Evolutionary conservation across 257 asterid genomes (phyloP), one percentile per base, ranked within the genome.

Genomic region (Mentha longifolia): DNA sequence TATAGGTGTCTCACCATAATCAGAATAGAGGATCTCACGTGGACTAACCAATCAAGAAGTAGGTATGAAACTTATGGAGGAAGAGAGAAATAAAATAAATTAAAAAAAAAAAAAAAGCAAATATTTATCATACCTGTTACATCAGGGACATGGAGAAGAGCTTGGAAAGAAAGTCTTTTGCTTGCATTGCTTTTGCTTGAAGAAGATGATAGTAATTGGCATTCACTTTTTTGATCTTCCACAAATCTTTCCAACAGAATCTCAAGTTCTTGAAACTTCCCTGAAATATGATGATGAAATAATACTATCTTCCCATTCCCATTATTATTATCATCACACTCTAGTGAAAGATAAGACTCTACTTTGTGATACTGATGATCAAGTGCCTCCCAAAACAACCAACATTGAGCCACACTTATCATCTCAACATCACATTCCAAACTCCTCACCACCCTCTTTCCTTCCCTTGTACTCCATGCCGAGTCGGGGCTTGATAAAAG

Each of bases 361-460:
- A 87, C 78, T 70, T 82, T 82, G 47, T 56, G 71, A 52, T 80
- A 82, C 37, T 87, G 88, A 54, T 85, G 75, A 73, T 82, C 74
- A 25, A 89, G 83, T 47, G 87, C 85, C 57, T 87, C 96, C 92
- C 94, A 89, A 6, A 81, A 80, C 65, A 89, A 65, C 81, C 94
- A 84, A 25, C 71, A 66, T 31, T 87, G 86, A 37, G 92, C 92
- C 61, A 85, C 90, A 75, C 74, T 72, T 54, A 84, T 85, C 81
- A 87, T 70, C 76, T 87, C 92, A 33, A 87, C 69, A 71, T 89
- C 96, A 67, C 78, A 58, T 70, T 82, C 88, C 77, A 89, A 71
- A 63, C 86, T 81, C 73, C 47, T 82, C 64, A 80, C 4, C 42
- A 84, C 11, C 75, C 62, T 81, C 78, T 79, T 82, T 47, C 73